Evolutionary conservation across 768 basidiomycete genomes (phyloP).

Genomic region (Tylopilus sp.): DNA sequence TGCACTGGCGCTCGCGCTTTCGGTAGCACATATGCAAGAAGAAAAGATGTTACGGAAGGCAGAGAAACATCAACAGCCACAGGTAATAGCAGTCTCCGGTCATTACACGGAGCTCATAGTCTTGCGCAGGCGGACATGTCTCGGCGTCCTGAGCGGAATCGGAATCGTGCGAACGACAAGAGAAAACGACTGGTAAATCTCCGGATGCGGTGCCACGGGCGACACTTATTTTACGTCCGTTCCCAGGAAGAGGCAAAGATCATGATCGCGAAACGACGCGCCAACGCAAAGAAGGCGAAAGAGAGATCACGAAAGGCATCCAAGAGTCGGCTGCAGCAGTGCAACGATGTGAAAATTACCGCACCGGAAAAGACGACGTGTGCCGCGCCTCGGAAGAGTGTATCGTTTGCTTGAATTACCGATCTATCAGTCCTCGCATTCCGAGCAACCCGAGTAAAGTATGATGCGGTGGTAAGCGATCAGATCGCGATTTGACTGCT

Average conservation of each 20-base stretch:
- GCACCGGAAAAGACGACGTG: conserved; percentile 7
- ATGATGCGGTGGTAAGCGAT: conserved; percentile 16
- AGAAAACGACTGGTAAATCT: conserved; percentile 40
- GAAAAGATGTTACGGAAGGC: conserved; percentile 39
- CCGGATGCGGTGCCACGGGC: conserved; percentile 10
- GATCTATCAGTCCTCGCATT: conserved; percentile 18
- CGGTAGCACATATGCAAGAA: conserved; percentile 46
- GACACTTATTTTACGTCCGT: conserved; percentile 11
- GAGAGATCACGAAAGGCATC: conserved; percentile 30
- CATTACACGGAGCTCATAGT: conserved; percentile 18
- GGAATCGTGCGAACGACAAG: conserved; percentile 24
- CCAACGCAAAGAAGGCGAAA: conserved; percentile 40
- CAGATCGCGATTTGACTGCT: conserved; percentile 20
- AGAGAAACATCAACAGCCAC: conserved; percentile 38
- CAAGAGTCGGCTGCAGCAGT: conserved; percentile 11
- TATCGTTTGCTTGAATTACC: conserved; percentile 29
- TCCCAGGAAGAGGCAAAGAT: conserved; percentile 43
- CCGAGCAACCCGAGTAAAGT: conserved; percentile 16
- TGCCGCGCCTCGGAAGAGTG: conserved; percentile 31
- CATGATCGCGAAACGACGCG: conserved; percentile 35
- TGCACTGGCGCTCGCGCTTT: conserved; percentile 43
- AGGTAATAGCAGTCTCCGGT: conserved; percentile 29
- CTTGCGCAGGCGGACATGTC: conserved; percentile 27
- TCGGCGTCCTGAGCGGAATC: conserved; percentile 25
- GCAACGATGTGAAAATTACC: conserved; percentile 9